Evolutionary conservation across 2,329 filamentous ascomycete species (phyloP), one percentile per base, ranked within the genome.

Genomic region (Periglandula ipomoeae): DNA sequence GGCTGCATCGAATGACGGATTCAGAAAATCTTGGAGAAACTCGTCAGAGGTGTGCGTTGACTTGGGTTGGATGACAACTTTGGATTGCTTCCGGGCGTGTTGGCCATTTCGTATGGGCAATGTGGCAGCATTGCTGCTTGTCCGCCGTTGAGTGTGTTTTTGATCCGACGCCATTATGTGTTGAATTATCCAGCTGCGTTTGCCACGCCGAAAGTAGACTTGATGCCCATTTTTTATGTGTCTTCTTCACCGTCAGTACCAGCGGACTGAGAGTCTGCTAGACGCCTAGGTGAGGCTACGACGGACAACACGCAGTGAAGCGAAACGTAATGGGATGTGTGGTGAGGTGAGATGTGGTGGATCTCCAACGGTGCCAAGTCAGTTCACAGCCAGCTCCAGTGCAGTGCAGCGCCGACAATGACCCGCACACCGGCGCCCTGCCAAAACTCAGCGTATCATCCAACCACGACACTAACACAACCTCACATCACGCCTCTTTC

Each of bases 1-100:
- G 54, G 85, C 85, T 4, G 90, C 78, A 64, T 95, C 88, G 67
- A 97, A 97, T 40, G 78, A 72, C 5, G 84, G 74, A 44, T 81
- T 74, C 34, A 91, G 74, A 65, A 96, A 96, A 48, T 85, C 82
- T 49, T 80, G 79, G 3, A 94, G 76, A 48, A 81, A 79, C 11
- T 82, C 77, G 61, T 94, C 89, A 52, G 84, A 70, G 34, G 87
- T 76, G 64, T 90, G 81, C 48, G 73, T 65, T 4, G 81, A 81
- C 58, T 71, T 76, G 46, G 76, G 69, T 56, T 72, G 66, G 43
- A 71, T 60, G 26, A 64, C 59, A 24, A 65, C 58, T 45, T 58
- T 61, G 19, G 66, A 60, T 49, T 59, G 66, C 52, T 69, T 67
- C 46, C 69, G 65, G 17, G 60, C 59, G 53, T 76, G 30, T 26